phyloP scores from a whole-genome alignment of 192 early-diverging fungal species.

The Backusella liffmaniae region DNA sequence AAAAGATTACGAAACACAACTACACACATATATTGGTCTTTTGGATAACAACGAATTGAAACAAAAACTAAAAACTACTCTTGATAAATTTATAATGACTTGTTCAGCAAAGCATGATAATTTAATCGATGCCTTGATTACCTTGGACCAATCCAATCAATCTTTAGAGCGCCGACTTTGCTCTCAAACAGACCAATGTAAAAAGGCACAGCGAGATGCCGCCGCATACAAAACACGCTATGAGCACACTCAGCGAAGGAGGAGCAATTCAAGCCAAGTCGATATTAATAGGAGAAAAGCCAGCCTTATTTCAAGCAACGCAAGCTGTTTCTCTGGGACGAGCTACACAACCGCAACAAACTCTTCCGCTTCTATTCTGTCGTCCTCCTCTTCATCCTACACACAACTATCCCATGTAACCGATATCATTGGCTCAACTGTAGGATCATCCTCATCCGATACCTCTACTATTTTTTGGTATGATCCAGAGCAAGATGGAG shows the following conservation, averaged over 20 bases:
- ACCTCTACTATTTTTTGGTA: not conserved
- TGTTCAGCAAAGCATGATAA: not conserved
- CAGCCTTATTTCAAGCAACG: not conserved
- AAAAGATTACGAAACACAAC: not conserved
- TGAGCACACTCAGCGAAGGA: not conserved
- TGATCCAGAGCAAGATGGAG: not conserved
- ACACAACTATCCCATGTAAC: not conserved
- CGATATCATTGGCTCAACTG: not conserved
- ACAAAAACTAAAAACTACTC: not conserved
- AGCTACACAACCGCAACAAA: slow-evolving; percentile 1
- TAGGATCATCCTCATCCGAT: not conserved
- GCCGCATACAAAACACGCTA: not conserved
- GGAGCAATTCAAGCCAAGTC: not conserved
- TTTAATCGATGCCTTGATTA: not conserved
- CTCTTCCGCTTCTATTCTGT: not conserved
- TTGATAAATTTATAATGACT: not conserved
- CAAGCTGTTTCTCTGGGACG: not conserved
- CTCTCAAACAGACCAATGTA: not conserved
- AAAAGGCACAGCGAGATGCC: not conserved
- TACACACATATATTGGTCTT: not conserved
- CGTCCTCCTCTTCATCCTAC: not conserved
- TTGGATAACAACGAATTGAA: not conserved
- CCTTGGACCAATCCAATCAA: not conserved
- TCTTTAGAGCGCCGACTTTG: not conserved
- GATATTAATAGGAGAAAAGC: not conserved